These are phyloP conservation scores for Colletotrichum sp. DNA, from an alignment of 2,329 filamentous ascomycete genomes.

Conservation along the genomic window DNA sequence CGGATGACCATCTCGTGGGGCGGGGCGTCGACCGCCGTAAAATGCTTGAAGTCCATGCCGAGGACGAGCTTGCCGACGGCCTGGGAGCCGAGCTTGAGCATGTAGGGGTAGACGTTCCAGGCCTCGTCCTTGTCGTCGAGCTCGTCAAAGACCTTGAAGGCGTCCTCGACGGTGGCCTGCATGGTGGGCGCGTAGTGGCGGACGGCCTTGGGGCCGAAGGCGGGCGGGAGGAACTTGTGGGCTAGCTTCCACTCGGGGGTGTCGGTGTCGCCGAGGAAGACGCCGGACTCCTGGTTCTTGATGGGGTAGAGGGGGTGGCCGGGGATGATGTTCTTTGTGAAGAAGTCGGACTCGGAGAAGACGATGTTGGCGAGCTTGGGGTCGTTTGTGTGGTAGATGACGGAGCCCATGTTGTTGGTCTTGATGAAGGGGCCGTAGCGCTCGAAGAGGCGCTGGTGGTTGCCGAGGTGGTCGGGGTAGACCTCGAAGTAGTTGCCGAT, in stretches of 20 bases:
- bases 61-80: slow-evolving; percentile 49
- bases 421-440: slow-evolving; percentile 57
- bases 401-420: slow-evolving; percentile 56
- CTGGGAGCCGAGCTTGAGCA: slow-evolving; percentile 54
- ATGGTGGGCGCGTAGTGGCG: slow-evolving; percentile 65
- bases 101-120: slow-evolving; percentile 55
- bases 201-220: slow-evolving; percentile 63
- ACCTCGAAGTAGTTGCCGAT: slow-evolving; percentile 60
- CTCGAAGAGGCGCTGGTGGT: slow-evolving; percentile 58
- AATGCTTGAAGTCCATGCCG: slow-evolving; percentile 51
- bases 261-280: slow-evolving; percentile 56
- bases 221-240: slow-evolving; percentile 68
- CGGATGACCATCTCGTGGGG: slow-evolving; percentile 54
- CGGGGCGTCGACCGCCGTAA: slow-evolving; percentile 46
- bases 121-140: slow-evolving; percentile 53
- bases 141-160: slow-evolving; percentile 54
- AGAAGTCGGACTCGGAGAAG: slow-evolving; percentile 55
- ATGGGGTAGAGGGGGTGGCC: slow-evolving; percentile 51
- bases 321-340: slow-evolving; percentile 57
- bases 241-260: slow-evolving; percentile 53
- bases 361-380: slow-evolving; percentile 49
- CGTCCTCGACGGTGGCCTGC: slow-evolving; percentile 56
- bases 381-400: slow-evolving; percentile 55
- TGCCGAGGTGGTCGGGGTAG: slow-evolving; percentile 62
- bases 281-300: slow-evolving; percentile 44